Conservation (phyloP, 176 grass and related monocot species). For the Zea luxurians region DNA sequence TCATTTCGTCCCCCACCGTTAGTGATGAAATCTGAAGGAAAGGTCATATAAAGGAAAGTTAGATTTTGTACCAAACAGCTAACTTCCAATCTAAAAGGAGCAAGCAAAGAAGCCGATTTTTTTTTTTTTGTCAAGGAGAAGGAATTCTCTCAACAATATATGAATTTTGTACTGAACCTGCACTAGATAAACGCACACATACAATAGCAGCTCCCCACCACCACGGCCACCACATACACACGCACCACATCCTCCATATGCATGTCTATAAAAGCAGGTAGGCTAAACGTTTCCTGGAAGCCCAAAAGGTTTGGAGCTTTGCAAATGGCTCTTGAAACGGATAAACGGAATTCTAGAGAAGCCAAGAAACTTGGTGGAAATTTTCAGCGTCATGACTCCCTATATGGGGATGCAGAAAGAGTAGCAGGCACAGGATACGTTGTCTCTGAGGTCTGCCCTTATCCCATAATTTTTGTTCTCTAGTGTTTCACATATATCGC, state of each 20-base stretch:
- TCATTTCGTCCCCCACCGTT: too few species aligned
- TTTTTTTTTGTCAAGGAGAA: too few species aligned
- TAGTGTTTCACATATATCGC: not conserved
- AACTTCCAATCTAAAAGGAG: too few species aligned
- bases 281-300: not conserved
- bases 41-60: too few species aligned
- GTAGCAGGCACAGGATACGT: not conserved
- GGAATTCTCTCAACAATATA: too few species aligned
- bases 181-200: too few species aligned
- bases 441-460: not conserved
- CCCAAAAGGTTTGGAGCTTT: not conserved
- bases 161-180: too few species aligned
- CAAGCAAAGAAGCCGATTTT: too few species aligned
- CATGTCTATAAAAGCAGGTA: conserved; percentile 11
- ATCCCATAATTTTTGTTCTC: not conserved
- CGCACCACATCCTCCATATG: not conserved
- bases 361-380: not conserved
- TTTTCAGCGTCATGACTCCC: not conserved
- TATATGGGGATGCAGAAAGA: conserved; percentile 22
- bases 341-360: not conserved
- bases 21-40: too few species aligned
- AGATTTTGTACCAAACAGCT: too few species aligned
- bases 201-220: too few species aligned
- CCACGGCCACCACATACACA: not conserved
- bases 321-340: conserved; percentile 3